A percentile compares a stretch with the other conserved stretches of the same genome.
Evolutionary conservation across 2,329 filamentous ascomycete species (phyloP).

Genomic region (Colletotrichum higginsianum): DNA sequence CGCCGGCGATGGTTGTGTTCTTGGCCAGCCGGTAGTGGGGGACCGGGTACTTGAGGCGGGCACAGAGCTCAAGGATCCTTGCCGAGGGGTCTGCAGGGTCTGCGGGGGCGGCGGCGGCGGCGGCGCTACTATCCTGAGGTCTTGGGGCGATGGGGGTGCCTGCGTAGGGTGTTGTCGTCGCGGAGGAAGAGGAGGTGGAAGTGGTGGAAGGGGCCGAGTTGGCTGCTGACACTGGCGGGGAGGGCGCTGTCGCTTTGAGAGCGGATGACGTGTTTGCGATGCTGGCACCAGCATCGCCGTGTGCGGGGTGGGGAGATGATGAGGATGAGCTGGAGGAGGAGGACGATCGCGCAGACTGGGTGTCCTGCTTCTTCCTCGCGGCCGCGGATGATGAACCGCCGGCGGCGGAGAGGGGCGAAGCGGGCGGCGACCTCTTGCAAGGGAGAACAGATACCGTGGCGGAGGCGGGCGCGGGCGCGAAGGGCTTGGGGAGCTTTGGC

Average conservation of each 20-base stretch:
- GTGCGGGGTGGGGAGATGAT: neutral
- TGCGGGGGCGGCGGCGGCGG: neutral
- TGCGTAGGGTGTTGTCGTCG: conserved; percentile 4
- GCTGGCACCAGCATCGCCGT: neutral
- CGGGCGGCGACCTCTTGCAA: conserved; percentile 3
- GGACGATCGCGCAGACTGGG: neutral
- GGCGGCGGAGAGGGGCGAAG: neutral
- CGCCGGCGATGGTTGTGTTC: conserved; percentile 35
- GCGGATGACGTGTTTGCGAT: neutral
- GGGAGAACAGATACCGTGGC: neutral
- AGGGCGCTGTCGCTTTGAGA: conserved; percentile 36
- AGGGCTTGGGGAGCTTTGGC: conserved; percentile 42
- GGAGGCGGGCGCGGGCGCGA: neutral
- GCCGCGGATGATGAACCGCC: neutral
- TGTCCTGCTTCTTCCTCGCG: conserved; percentile 7
- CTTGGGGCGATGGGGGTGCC: neutral
- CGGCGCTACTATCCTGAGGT: neutral
- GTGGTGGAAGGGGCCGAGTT: neutral
- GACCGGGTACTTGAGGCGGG: conserved; percentile 48
- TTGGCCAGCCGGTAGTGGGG: conserved; percentile 54
- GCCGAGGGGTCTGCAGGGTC: conserved; percentile 33
- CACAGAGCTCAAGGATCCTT: conserved; percentile 53
- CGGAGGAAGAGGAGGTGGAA: conserved; percentile 1
- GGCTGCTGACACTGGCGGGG: neutral
- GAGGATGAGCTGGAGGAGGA: neutral